Conservation (phyloP, 2,329 filamentous ascomycete species). For the Curvularia hawaiiensis region DNA sequence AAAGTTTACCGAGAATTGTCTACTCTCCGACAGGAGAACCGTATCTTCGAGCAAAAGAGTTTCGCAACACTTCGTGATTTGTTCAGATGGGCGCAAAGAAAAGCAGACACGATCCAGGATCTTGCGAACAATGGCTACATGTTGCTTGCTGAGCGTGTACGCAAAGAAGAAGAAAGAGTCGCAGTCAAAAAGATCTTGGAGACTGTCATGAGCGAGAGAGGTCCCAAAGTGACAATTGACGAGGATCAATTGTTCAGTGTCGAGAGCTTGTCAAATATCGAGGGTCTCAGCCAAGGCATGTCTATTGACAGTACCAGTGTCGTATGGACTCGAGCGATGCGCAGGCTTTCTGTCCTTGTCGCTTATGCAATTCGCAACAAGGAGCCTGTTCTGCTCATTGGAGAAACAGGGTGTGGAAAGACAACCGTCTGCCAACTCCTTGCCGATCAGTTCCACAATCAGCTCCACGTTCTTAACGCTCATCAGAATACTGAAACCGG, state of each 20-base stretch:
- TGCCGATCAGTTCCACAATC: slow-evolving; percentile 76
- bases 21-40: slow-evolving; percentile 82
- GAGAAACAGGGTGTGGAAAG: slow-evolving; percentile 97
- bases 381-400: slow-evolving; percentile 91
- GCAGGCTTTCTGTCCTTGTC: slow-evolving; percentile 87
- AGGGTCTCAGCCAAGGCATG: slow-evolving; percentile 34
- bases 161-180: slow-evolving; percentile 83
- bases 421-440: slow-evolving; percentile 94
- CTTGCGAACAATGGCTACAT: slow-evolving; percentile 94
- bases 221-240: slow-evolving; percentile 72
- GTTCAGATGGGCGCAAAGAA: slow-evolving; percentile 90
- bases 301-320: slow-evolving; percentile 52
- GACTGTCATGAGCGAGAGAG: slow-evolving; percentile 72
- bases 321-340: slow-evolving; percentile 96
- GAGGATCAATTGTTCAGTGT: slow-evolving; percentile 72
- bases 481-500: slow-evolving; percentile 98
- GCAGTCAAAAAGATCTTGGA: slow-evolving; percentile 90
- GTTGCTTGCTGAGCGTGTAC: slow-evolving; percentile 91
- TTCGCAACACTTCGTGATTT: slow-evolving; percentile 96
- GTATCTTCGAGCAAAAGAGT: slow-evolving; percentile 95
- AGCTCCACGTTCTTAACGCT: slow-evolving; percentile 90
- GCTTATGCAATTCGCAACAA: slow-evolving; percentile 83
- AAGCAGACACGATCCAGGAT: slow-evolving; percentile 83
- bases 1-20: slow-evolving; percentile 93
- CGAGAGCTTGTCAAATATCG: slow-evolving; percentile 44